A percentile compares a stretch with the other conserved stretches of the same genome.
These are phyloP conservation scores for Leersia perrieri DNA, from an alignment of 176 grass and related monocot genomes.

Conservation along the genomic window DNA sequence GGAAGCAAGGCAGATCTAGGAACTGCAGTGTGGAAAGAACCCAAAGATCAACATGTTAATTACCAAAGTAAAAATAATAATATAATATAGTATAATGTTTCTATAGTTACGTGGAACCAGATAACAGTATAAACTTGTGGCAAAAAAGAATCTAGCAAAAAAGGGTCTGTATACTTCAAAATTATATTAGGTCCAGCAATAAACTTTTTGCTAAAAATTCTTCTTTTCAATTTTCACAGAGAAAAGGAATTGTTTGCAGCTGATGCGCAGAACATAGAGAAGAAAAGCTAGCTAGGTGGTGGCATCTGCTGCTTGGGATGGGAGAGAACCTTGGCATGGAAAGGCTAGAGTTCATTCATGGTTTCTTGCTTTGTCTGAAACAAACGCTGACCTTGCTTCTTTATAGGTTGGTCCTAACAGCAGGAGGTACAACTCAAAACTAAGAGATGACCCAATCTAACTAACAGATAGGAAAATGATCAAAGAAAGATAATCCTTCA, in stretches of 20 bases:
- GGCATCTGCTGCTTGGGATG: not conserved
- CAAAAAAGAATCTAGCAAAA: not conserved
- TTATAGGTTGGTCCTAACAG: not conserved
- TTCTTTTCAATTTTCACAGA: not conserved
- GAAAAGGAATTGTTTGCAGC: not conserved
- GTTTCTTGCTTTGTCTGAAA: not conserved
- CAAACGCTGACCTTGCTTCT: not conserved
- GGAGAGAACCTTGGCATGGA: not conserved
- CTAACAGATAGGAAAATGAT: no score
- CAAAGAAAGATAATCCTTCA: not conserved
- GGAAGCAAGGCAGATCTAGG: slow-evolving; percentile 61
- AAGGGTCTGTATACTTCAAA: not conserved
- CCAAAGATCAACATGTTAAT: not conserved
- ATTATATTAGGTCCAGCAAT: not conserved
- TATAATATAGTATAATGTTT: slow-evolving; percentile 14
- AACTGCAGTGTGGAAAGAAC: slow-evolving; percentile 47
- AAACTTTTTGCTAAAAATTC: not conserved
- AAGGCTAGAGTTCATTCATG: not conserved
- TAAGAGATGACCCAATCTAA: no score
- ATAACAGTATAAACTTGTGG: not conserved
- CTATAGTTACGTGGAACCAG: not conserved
- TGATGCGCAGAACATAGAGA: not conserved
- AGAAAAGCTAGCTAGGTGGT: not conserved
- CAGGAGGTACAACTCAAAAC: not conserved
- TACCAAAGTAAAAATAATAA: slow-evolving; percentile 8